These are phyloP conservation scores for Dryadomyces quercus-mongolicae DNA, from an alignment of 2,329 filamentous ascomycete genomes.

Conservation along the genomic window DNA sequence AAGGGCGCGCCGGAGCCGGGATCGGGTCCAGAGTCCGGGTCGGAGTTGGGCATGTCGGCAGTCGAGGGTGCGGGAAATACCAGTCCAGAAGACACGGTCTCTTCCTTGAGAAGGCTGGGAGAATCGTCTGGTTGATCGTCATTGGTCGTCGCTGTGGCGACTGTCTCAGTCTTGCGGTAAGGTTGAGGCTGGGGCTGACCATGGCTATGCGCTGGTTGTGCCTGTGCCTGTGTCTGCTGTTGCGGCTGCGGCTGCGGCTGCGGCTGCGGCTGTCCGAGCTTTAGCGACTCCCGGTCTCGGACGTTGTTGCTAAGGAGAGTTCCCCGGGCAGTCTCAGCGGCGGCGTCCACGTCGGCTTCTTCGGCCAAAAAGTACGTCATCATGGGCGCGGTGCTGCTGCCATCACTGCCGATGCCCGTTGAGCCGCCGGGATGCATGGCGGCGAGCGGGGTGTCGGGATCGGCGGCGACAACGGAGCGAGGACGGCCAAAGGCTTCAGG, in stretches of 20 bases:
- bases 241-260: too few species aligned
- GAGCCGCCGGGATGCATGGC: conserved; percentile 15
- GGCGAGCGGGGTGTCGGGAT: conserved; percentile 18
- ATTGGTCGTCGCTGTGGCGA: background rate
- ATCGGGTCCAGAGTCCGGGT: conserved; percentile 7
- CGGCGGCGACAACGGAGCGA: conserved; percentile 22
- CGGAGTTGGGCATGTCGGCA: background rate
- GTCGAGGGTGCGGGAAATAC: background rate
- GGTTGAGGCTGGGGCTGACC: background rate
- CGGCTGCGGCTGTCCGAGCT: background rate
- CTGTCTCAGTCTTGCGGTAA: background rate
- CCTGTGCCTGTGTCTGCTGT: too few species aligned
- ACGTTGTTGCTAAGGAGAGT: conserved; percentile 11
- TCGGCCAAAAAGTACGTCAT: conserved; percentile 41
- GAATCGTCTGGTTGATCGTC: background rate
- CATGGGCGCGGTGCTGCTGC: conserved; percentile 17
- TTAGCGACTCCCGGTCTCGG: background rate
- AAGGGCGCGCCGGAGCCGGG: too few species aligned
- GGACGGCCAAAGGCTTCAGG: conserved; percentile 28
- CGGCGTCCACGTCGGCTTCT: conserved; percentile 32
- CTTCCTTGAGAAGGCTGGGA: background rate
- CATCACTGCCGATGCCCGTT: background rate
- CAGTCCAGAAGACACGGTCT: too few species aligned
- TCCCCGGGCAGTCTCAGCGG: conserved; percentile 17
- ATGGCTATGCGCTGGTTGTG: too few species aligned